Evolutionary conservation across 176 grass and related monocot genomes (phyloP), one percentile per base, ranked within the genome.

Genomic region (Carex littledalei): DNA sequence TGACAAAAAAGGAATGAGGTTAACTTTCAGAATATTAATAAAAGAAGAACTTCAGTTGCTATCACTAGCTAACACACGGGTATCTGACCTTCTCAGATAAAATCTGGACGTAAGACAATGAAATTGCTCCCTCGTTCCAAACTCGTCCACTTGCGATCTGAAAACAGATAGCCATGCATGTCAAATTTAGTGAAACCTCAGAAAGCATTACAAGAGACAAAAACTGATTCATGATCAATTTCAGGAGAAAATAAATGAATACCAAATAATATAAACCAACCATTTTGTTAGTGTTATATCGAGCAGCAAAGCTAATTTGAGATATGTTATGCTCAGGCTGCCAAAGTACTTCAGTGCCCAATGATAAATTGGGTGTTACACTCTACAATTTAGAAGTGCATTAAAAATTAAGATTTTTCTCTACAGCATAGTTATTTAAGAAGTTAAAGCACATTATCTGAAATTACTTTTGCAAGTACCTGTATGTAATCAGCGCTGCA

Each of bases 401-500:
- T 61, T 22, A 82, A 90, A 39, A 75, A n/a, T 78, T 78, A 57
- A 50, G 71, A 24, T 63, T 41, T 50, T 24, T 10, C 9, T 71
- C 10, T n/a, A 39, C 37, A 71, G 17, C 35, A 18, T 43, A 15
- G 16, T n/a, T 70, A 37, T 39, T 57, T 64, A 20, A 62, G 26
- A 74, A 57, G 18, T 18, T 32, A 26, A 83, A 21, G 1, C 41
- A 70, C 43, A 18, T 65, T 32, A 39, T 37, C 8, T 58, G 55
- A n/a, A 55, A 54, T 34, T 80, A 79, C 4, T 54, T 45, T 14
- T 65, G 21, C 16, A 73, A 24, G 53, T 86, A 98, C 95, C 89
- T 98, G 93, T 7, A 98, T 93, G 67, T 98, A 98, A 87, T 93
- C 93, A 63, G 22, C 89, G 75, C 95, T 89, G 89, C 80, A 94